Percentiles rank a stretch among this genome's conserved stretches.
These are phyloP conservation scores for Monilinia polystroma DNA, from an alignment of 2,329 filamentous ascomycete species.

Conservation along the genomic window DNA sequence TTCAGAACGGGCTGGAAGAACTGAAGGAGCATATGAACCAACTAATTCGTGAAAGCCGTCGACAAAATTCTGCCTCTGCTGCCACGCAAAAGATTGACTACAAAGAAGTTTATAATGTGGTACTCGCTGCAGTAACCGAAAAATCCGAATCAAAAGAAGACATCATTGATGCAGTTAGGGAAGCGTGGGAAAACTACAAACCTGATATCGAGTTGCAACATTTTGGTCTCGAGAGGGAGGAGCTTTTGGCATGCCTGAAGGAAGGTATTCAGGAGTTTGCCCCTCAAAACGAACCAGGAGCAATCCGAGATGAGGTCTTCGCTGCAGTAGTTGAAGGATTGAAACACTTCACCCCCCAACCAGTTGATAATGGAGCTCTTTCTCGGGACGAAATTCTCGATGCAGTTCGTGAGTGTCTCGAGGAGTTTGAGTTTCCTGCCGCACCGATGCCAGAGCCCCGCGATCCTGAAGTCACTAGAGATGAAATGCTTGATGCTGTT, in stretches of 20 bases:
- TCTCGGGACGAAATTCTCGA: slow-evolving; percentile 81
- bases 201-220: slow-evolving; percentile 90
- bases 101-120: slow-evolving; percentile 80
- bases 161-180: slow-evolving; percentile 80
- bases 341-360: slow-evolving; percentile 74
- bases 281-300: slow-evolving; percentile 51
- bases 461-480: slow-evolving; percentile 54
- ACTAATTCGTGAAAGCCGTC: slow-evolving; percentile 72
- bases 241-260: slow-evolving; percentile 81
- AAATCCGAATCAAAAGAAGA: slow-evolving; percentile 66
- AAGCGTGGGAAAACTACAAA: slow-evolving; percentile 93
- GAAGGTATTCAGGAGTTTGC: slow-evolving; percentile 79
- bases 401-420: slow-evolving; percentile 81
- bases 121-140: slow-evolving; percentile 70
- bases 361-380: slow-evolving; percentile 67
- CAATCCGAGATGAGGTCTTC: slow-evolving; percentile 81
- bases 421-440: slow-evolving; percentile 76
- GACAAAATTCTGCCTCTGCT: slow-evolving; percentile 65
- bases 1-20: slow-evolving; percentile 77
- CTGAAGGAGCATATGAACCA: slow-evolving; percentile 82
- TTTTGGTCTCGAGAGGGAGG: slow-evolving; percentile 84
- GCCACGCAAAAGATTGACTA: slow-evolving; percentile 64
- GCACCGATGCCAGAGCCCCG: slow-evolving; percentile 57
- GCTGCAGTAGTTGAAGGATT: slow-evolving; percentile 82
- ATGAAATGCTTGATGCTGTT: slow-evolving; percentile 64